These are phyloP conservation scores for Aspergillus sp. DNA, from an alignment of 2,329 filamentous ascomycete species.

Conservation along the genomic window DNA sequence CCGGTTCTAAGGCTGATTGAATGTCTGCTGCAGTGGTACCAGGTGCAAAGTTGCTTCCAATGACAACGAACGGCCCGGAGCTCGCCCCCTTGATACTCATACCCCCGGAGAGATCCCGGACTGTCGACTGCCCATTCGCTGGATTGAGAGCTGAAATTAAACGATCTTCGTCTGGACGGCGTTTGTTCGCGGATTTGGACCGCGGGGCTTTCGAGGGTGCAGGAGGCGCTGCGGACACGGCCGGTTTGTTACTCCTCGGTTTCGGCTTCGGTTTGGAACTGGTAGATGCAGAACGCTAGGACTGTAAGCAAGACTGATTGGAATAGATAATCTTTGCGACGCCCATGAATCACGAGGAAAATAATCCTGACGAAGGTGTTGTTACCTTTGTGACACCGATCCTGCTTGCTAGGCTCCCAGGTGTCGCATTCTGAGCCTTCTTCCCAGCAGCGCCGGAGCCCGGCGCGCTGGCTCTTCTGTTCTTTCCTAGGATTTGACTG, in stretches of 20 bases:
- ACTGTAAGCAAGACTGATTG: neutral
- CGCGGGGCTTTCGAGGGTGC: conserved; percentile 10
- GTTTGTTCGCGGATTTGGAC: conserved; percentile 22
- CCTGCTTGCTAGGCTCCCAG: conserved; percentile 51
- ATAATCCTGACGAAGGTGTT: neutral
- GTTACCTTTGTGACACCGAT: conserved; percentile 53
- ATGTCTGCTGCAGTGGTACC: conserved; percentile 61
- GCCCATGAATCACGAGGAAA: neutral
- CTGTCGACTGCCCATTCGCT: conserved; percentile 23
- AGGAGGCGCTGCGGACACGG: conserved; percentile 18
- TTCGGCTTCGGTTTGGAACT: conserved; percentile 32
- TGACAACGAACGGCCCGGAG: conserved; percentile 49
- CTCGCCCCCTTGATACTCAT: conserved; percentile 52
- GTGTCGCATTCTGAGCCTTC: conserved; percentile 37
- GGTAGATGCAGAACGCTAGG: conserved; percentile 36
- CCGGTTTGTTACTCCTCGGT: conserved; percentile 31
- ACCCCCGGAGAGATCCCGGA: conserved; percentile 27
- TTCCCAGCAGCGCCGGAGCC: conserved; percentile 33
- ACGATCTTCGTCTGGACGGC: conserved; percentile 29
- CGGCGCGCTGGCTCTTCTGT: conserved; percentile 44
- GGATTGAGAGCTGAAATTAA: conserved; percentile 25
- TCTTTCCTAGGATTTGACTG: conserved; percentile 52
- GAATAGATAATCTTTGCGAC: neutral
- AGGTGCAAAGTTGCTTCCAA: conserved; percentile 59
- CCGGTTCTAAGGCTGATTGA: conserved; percentile 51